Percentiles rank a stretch among this genome's conserved stretches.
phyloP scores from a whole-genome alignment of 2,329 filamentous ascomycete species.

The Colletotrichum eremochloae region DNA sequence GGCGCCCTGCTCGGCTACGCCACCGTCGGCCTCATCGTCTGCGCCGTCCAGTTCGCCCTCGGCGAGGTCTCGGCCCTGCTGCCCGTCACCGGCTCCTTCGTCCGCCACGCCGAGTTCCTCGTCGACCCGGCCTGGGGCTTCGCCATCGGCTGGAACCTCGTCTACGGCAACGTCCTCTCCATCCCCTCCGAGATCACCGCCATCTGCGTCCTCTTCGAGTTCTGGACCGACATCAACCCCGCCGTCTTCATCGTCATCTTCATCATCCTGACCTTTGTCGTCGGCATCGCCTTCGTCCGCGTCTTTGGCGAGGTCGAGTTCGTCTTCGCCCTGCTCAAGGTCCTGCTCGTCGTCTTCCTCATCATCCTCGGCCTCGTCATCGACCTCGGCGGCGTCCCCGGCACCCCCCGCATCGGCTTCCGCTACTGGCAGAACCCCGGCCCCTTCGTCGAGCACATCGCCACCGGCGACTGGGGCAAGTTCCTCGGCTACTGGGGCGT shows the following conservation, averaged over 20 bases:
- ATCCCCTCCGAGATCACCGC: constrained; percentile 49
- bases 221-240: constrained; percentile 44
- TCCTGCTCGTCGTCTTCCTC: constrained; percentile 69
- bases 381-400: constrained; percentile 48
- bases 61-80: constrained; percentile 72
- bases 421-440: constrained; percentile 43
- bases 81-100: constrained; percentile 74
- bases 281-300: constrained; percentile 42
- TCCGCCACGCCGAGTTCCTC: constrained; percentile 70
- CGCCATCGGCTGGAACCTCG: constrained; percentile 70
- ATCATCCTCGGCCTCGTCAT: constrained; percentile 70
- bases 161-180: constrained; percentile 63
- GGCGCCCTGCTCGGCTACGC: constrained; percentile 65
- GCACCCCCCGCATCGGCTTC: constrained; percentile 45
- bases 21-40: constrained; percentile 69
- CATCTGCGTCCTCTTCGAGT: constrained; percentile 45
- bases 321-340: constrained; percentile 68
- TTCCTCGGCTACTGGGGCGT: constrained; percentile 51
- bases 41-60: constrained; percentile 69
- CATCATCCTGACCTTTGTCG: constrained; percentile 43
- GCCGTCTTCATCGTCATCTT: constrained; percentile 45
- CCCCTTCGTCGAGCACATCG: constrained; percentile 75
- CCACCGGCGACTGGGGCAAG: constrained; percentile 45
- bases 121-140: constrained; percentile 72
- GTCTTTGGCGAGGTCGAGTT: constrained; percentile 70